phyloP scores from a whole-genome alignment of 176 grass and related monocot genomes.

The Oryza nivara region DNA sequence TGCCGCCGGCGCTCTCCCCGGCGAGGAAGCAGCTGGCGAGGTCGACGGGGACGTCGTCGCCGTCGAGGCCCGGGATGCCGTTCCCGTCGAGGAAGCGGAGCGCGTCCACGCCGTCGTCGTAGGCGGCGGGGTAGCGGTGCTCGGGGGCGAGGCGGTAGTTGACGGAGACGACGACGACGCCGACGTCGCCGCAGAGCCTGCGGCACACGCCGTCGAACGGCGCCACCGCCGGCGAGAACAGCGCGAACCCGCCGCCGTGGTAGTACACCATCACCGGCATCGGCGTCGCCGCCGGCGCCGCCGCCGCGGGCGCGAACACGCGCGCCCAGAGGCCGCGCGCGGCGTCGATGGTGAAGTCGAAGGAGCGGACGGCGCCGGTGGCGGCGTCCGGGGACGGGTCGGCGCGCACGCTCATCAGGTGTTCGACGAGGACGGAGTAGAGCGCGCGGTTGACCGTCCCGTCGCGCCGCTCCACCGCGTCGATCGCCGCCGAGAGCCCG shows the following conservation, averaged over 20 bases:
- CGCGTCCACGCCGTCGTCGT: conserved; percentile 64
- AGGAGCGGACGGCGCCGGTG: conserved; percentile 46
- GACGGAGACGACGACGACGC: conserved; percentile 50
- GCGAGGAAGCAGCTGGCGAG: conserved; percentile 60
- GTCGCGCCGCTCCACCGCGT: conserved; percentile 40
- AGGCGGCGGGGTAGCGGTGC: conserved; percentile 65
- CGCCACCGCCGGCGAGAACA: conserved; percentile 50
- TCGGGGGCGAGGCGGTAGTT: conserved; percentile 75
- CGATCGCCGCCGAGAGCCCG: conserved; percentile 22
- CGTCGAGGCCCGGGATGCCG: background rate
- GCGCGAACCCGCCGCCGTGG: conserved; percentile 76
- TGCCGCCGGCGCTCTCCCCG: conserved; percentile 83
- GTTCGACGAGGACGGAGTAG: conserved; percentile 41
- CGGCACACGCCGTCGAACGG: conserved; percentile 64
- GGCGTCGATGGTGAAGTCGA: conserved; percentile 55
- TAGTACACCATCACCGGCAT: conserved; percentile 67
- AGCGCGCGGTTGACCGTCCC: conserved; percentile 77
- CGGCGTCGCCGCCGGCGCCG: background rate
- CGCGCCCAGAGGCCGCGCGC: conserved; percentile 55
- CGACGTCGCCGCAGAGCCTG: conserved; percentile 33
- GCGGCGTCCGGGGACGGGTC: conserved; percentile 3
- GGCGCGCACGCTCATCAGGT: conserved; percentile 18
- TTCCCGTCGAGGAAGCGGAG: conserved; percentile 48
- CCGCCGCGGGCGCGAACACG: conserved; percentile 42
- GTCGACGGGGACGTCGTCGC: conserved; percentile 35